Conservation (phyloP, 352 stramenopile species). For the Pythium pectinolyticum region DNA sequence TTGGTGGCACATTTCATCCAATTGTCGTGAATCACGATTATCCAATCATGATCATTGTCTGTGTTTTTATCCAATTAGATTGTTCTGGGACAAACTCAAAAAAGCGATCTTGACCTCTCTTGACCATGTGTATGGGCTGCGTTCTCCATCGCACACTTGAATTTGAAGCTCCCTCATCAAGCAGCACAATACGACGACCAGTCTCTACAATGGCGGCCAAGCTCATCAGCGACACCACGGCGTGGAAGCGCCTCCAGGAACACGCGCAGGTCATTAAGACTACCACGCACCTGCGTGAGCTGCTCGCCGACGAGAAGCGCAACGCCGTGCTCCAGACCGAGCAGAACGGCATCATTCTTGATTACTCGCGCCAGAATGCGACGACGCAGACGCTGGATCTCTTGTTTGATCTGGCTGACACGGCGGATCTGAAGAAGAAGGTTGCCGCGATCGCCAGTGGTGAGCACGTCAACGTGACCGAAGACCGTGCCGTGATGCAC, state of each 20-base stretch:
- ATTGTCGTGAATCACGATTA: background rate
- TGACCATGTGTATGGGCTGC: no score
- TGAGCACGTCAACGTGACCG: conserved; percentile 95
- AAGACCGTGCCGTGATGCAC: conserved; percentile 96
- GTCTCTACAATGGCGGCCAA: conserved; percentile 13
- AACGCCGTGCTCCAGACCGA: conserved; percentile 90
- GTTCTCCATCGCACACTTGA: conserved; percentile 6
- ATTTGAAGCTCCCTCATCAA: conserved; percentile 2
- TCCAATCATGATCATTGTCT: background rate
- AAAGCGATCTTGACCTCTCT: no score
- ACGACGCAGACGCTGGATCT: conserved; percentile 87
- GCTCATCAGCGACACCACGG: conserved; percentile 75
- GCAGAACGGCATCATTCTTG: conserved; percentile 92
- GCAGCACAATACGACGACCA: conserved; percentile 4
- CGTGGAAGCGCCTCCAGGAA: conserved; percentile 73
- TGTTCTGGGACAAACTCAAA: background rate
- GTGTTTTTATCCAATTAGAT: background rate
- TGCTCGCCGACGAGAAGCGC: conserved; percentile 87
- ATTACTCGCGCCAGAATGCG: conserved; percentile 94
- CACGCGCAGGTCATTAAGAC: conserved; percentile 80
- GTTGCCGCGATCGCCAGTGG: conserved; percentile 91
- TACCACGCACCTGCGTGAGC: conserved; percentile 86
- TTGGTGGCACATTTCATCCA: background rate
- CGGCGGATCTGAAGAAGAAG: conserved; percentile 85
- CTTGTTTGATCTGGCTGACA: conserved; percentile 91